These are phyloP conservation scores for Fusarium azukiicola DNA, from an alignment of 2,329 filamentous ascomycete species.

Conservation along the genomic window DNA sequence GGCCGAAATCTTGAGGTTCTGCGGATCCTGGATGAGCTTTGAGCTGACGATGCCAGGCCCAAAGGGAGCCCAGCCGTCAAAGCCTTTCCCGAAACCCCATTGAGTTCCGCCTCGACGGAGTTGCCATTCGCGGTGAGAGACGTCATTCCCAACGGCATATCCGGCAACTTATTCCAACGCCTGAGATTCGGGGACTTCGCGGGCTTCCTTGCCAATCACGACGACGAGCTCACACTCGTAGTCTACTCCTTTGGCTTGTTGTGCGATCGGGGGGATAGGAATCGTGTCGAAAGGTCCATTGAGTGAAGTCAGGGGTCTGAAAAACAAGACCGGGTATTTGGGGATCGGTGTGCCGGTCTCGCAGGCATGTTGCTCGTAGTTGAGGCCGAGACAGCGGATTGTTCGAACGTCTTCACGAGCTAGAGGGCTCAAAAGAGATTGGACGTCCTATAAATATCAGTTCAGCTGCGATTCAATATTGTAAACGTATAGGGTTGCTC, in stretches of 20 bases:
- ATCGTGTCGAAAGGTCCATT: conserved; percentile 4
- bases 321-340: neutral
- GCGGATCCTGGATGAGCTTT: neutral
- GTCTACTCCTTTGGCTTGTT: neutral
- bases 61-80: conserved; percentile 3
- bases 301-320: neutral
- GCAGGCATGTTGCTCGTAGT: neutral
- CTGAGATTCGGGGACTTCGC: neutral
- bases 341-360: neutral
- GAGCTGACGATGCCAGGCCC: neutral
- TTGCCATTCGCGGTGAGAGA: conserved; percentile 1
- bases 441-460: neutral
- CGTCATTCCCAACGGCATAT: neutral
- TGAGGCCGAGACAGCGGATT: neutral
- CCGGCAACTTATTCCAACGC: neutral
- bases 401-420: neutral
- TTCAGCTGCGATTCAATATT: neutral
- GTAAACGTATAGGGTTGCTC: rapidly evolving
- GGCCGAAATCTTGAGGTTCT: neutral
- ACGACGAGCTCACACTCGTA: neutral
- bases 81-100: neutral
- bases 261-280: neutral
- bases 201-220: neutral
- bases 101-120: neutral
- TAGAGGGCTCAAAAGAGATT: neutral